Base-by-base conservation (phyloP, 345 rosid genomes). In the Sonneratia alba region DNA sequence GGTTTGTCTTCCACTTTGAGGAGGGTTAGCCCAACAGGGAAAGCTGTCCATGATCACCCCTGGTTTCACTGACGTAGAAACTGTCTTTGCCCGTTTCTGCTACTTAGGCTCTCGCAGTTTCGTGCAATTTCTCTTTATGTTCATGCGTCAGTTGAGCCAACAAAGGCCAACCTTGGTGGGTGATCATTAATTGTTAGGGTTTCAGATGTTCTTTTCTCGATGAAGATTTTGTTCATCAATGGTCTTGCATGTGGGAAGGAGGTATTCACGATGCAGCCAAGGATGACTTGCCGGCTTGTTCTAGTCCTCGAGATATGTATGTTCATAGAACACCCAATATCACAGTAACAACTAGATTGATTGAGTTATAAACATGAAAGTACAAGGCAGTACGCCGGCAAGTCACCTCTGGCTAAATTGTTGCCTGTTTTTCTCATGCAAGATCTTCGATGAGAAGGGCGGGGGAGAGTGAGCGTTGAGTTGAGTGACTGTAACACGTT, bases 231-330 rank as follows among this genome's bases (percentile, higher is more conserved):
- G 12, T 70, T 83, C 88, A 85, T 87, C 89, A 69, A 48, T 73
- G 77, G 80, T 81, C 87, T 86, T 83, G 86, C 89, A 83, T 88
- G 92, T 65, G 86, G 70, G 71, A 75, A 78, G 65, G 83, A 82
- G 88, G 76, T 36, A 21, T 5, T 67, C 67, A 82, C 77, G 72
- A 75, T 78, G 80, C 81, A 88, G 93, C 91, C 91, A 88, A 88
- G 93, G 91, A 88, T 88, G 93, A 88, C 91, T 88, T 88, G 91
- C 93, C 93, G 93, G 81, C 67, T 38, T 42, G 4, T 6, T 16
- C 22, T 53, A 69, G 0, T 38, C 3, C 5, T 57, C 68, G 24
- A 13, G 45, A 62, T 10, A 36, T 43, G 5, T 36, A 14, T 45
- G 21, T 4, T 27, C 45, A 18, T n/a, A 36, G 24, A 36, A 37